These are phyloP conservation scores for Sanghuangporus weigelae DNA, from an alignment of 1,284 basidiomycete genomes.

Conservation along the genomic window DNA sequence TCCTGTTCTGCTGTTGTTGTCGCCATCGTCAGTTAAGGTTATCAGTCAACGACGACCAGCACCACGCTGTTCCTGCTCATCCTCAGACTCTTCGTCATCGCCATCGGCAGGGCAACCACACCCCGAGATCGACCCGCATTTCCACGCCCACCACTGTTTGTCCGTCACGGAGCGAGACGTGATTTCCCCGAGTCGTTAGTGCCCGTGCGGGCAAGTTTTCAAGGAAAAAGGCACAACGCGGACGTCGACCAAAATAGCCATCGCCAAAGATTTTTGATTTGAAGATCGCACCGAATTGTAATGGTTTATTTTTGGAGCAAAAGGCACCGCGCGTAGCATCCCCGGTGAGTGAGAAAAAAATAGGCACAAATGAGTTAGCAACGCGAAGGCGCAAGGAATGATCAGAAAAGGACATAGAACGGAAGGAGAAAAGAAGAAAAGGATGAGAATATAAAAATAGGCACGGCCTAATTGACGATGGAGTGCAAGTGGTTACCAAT, in stretches of 20 bases:
- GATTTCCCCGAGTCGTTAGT: not conserved
- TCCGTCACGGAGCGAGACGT: not conserved
- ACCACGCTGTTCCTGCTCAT: not conserved
- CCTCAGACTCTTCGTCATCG: conserved; percentile 7
- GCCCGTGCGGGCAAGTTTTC: not conserved
- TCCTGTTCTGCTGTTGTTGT: not conserved
- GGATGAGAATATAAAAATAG: not conserved
- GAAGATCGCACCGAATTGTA: not conserved
- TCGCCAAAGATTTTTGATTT: not conserved
- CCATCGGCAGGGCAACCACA: conserved; percentile 15
- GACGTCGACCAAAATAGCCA: not conserved
- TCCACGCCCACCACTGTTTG: conserved; percentile 18
- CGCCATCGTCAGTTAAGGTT: not conserved
- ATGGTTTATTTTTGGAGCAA: not conserved
- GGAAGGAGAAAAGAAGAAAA: not conserved
- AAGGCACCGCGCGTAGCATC: not conserved
- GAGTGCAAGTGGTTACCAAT: not conserved
- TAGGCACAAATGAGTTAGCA: not conserved
- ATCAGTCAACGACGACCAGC: not conserved
- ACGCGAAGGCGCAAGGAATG: not conserved
- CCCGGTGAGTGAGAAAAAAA: not conserved
- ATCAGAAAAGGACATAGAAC: not conserved
- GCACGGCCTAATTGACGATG: not conserved
- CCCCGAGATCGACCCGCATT: conserved; percentile 10
- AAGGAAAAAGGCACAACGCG: not conserved